Evolutionary conservation across 345 rosid genomes (phyloP), one percentile per base, ranked within the genome.

Genomic region (Salix viminalis): DNA sequence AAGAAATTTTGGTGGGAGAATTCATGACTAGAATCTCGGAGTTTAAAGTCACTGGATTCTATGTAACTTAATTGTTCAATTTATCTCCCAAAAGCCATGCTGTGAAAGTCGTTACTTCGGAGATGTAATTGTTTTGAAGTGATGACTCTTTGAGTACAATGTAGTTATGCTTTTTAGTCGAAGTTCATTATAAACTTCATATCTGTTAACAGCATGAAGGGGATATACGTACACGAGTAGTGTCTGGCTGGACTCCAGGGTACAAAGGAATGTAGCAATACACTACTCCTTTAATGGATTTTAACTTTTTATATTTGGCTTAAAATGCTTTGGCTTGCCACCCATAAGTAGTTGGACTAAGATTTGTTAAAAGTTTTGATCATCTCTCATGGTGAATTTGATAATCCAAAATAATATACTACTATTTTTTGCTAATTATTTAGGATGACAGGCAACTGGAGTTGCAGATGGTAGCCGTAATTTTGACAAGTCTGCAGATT

Each of bases 401-500:
- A 56, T 56, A 8, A 12, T 56, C 26, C 8, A 56, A n/a, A 56
- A 56, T n/a, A 56, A 3, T 58, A 3, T 58, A 58, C 28, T 54
- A 26, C 52, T 73, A 42, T 4, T n/a, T 34, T 46, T 44, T 32
- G 3, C 68, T 23, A 41, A 70, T 70, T 69, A 14, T 75, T 52
- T 69, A 37, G 37, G 42, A 67, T 72, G 42, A n/a, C 24, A 30
- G 68, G 50, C 46, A 42, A 19, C 50, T 30, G 36, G 64, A 39
- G 71, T 23, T 72, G 42, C 46, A 62, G 67, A 52, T 75, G 61
- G 73, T 72, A 68, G 41, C 64, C 36, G 18, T 46, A 36, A 54
- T 77, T 75, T 61, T 32, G 54, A 56, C 28, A n/a, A 56, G 72
- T 69, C 61, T 78, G 71, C 68, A 42, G 24, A 61, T 70, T 76